These are phyloP conservation scores for Spathaspora sp. DNA, from an alignment of 805 yeast genomes.

Conservation along the genomic window DNA sequence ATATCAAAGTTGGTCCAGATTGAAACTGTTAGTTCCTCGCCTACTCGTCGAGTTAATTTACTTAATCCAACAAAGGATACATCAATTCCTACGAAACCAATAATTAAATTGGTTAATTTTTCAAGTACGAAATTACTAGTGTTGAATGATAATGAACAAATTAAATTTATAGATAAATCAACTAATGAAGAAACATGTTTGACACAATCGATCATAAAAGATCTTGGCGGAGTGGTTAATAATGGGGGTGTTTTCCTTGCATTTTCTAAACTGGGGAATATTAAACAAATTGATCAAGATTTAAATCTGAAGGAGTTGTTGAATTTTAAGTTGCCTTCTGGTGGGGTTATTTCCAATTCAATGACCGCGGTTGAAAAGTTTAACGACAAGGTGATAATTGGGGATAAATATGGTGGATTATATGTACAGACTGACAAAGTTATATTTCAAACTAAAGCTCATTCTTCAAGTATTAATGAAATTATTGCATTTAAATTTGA, in stretches of 20 bases:
- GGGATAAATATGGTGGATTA: constrained; percentile 49
- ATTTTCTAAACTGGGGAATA: constrained; percentile 42
- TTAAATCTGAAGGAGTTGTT: constrained; percentile 7
- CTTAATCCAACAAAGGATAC: not conserved
- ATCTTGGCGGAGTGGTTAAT: constrained; percentile 17
- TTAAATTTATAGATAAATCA: constrained; percentile 22
- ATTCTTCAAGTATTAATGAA: constrained; percentile 50
- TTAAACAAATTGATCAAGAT: constrained; percentile 24
- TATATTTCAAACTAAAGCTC: constrained; percentile 39
- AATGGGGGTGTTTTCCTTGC: constrained; percentile 15
- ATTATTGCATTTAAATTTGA: constrained; percentile 30
- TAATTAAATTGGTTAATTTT: constrained; percentile 24
- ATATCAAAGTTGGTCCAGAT: constrained; percentile 11
- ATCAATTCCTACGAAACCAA: not conserved
- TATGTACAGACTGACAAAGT: constrained; percentile 14
- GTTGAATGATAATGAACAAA: constrained; percentile 33
- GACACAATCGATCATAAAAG: constrained; percentile 33
- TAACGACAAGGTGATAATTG: constrained; percentile 30
- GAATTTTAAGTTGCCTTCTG: constrained; percentile 17
- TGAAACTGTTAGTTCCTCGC: not conserved
- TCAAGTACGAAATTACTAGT: constrained; percentile 23
- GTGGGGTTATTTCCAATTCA: constrained; percentile 35
- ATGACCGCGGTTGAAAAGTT: constrained; percentile 39
- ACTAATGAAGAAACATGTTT: constrained; percentile 14
- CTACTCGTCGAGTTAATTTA: not conserved